Base-by-base conservation (phyloP, 2,329 filamentous ascomycete genomes). In the Pseudogymnoascus sp. region DNA sequence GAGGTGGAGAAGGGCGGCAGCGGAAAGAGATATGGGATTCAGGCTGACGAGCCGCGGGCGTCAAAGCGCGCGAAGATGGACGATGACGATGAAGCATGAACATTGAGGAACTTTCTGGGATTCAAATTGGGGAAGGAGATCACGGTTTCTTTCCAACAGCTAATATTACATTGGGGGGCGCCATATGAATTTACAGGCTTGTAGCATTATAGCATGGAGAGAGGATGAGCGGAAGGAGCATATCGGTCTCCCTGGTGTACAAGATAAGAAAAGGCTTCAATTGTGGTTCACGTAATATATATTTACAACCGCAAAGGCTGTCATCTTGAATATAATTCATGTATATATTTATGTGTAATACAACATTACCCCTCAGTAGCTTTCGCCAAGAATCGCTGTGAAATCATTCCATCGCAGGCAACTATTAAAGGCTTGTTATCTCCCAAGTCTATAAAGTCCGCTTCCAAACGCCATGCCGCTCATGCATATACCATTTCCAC, bases 11-110 rank as follows among this genome's bases (percentile, higher is more conserved):
- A 84, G 72, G 79, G 76, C 61, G 76, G 80, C 2, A 79, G 81
- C 2, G 90, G 88, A 74, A 85, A 91, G 71, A 83, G 88, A 34
- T 91, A 88, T 70, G 90, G 89, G 0, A 74, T 94, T 62, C 85
- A 90, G 65, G 86, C 89, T 28, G 79, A 79, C 0, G 83, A 81
- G 60, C 79, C 65, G 68, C 75, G 52, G 71, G 74, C 67, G 70
- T 77, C 80, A 57, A 96, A 96, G 78, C 82, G 88, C 67, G 87
- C 87, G 19, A 83, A 88, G 66, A 82, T 92, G 21, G 89, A 92
- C 23, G 88, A 90, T 61, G 89, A 92, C 28, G 77, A 79, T 30
- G 67, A 70, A 19, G 55, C 55, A 94, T 52, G 45, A 52, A 15
- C n/a, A 13, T 30, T 19, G 45, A 30, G n/a, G 15, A 13, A 33